phyloP scores from a whole-genome alignment of 495 filamentous ascomycete genomes.

The Glutinoglossum americanum region DNA sequence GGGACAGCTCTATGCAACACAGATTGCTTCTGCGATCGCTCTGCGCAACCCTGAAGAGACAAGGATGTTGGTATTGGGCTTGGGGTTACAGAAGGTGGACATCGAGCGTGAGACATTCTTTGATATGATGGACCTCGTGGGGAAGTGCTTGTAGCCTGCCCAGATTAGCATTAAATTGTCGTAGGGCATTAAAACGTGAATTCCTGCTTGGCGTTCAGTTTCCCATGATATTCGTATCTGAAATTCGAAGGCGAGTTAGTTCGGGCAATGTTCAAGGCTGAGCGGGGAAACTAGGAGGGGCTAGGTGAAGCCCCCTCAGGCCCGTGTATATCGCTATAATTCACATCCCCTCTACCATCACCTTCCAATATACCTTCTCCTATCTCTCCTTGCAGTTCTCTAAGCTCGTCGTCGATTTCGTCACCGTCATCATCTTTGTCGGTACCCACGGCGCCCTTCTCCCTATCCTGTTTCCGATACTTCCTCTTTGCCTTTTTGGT shows the following conservation, averaged over 20 bases:
- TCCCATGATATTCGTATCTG: neutral
- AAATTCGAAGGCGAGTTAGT: neutral
- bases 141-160: conserved; percentile 32
- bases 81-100: conserved; percentile 47
- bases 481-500: conserved; percentile 45
- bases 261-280: neutral
- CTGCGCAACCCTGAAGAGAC: conserved; percentile 53
- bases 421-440: conserved; percentile 22
- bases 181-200: too few relatives aligned
- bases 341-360: neutral
- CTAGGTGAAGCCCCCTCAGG: too few relatives aligned
- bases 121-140: conserved; percentile 58
- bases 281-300: neutral
- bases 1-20: conserved; percentile 71
- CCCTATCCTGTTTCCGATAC: conserved; percentile 30
- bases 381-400: neutral
- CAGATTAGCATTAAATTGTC: neutral
- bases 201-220: neutral
- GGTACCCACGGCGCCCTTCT: conserved; percentile 22
- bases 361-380: neutral
- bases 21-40: conserved; percentile 61
- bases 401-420: conserved; percentile 21
- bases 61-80: conserved; percentile 57
- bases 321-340: neutral
- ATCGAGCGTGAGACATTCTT: conserved; percentile 54